Base-by-base conservation (phyloP, 179 eudicot species). In the Pouteria campechiana region DNA sequence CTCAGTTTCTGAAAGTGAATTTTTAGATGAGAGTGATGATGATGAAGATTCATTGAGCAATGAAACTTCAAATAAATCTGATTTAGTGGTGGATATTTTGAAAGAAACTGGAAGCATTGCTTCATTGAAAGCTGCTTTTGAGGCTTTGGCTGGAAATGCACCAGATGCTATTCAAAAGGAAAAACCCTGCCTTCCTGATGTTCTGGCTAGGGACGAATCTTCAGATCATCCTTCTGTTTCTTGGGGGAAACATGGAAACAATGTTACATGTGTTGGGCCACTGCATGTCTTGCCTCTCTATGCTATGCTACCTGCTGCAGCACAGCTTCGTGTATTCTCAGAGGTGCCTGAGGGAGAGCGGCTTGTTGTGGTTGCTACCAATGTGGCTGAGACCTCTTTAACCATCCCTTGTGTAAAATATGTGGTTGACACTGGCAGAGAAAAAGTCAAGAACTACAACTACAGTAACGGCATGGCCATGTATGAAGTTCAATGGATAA, bases 401-500 rank as follows among this genome's bases (percentile, higher is more conserved):
- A 92, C 99, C 9, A 92, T 92, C 41, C 92, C 93, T 12, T 96
- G 96, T 22, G 69, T 92, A 46, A 92, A 71, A 52, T 92, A 92
- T 58, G 99, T 92, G 48, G 83, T 92, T 25, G 96, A 92, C 69
- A 87, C 96, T 8, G 99, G 96, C 44, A 79, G 85, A 65, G 94
- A 87, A 48, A 87, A 92, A 67, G 89, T 77, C 21, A 87, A 92
- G 73, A 63, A 67, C 29, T 92, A 75, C 41, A 75, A 87, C 65
- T 58, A 71, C 5, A 52, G 75, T 15, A 92, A 67, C 65, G 96
- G 96, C 29, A 78, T 87, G 76, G 99, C 86, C 63, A 59, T 85
- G 7, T 92, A 68, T 79, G 82, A 92, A 52, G 51, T 92, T 50
- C 81, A 87, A 54, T 87, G 94, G 94, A 92, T 92, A 66, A 86